phyloP scores from a whole-genome alignment of 192 early-diverging fungal species.

The Podila epicladia region DNA sequence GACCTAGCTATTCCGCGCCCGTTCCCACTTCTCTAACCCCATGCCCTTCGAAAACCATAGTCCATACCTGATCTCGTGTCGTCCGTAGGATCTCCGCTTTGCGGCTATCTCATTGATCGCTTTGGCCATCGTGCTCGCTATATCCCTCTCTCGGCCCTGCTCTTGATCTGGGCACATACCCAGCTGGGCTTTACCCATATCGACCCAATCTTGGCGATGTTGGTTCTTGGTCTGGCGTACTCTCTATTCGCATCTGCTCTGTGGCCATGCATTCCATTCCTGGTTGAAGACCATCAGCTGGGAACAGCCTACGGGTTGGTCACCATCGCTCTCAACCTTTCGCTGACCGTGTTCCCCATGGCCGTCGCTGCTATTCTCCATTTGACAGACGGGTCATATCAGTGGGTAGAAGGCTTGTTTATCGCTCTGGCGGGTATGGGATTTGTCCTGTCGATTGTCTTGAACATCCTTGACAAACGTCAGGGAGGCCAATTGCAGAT shows the following conservation, averaged over 20 bases:
- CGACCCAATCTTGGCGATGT: conserved; percentile 57
- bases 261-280: conserved; percentile 74
- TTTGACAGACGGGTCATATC: conserved; percentile 30
- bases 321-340: conserved; percentile 68
- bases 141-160: conserved; percentile 54
- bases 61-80: conserved; percentile 73
- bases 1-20: not conserved
- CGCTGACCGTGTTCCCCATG: conserved; percentile 66
- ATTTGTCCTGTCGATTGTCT: conserved; percentile 10
- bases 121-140: conserved; percentile 60
- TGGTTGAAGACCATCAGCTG: conserved; percentile 68
- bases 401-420: conserved; percentile 36
- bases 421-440: conserved; percentile 25
- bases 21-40: not conserved
- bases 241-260: conserved; percentile 66
- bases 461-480: conserved; percentile 19
- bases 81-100: conserved; percentile 64
- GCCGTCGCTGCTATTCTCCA: conserved; percentile 63
- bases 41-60: conserved; percentile 24
- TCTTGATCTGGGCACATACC: conserved; percentile 59
- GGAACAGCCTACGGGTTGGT: conserved; percentile 73
- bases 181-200: conserved; percentile 57
- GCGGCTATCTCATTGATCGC: conserved; percentile 63
- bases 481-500: conserved; percentile 12
- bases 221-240: conserved; percentile 64